A percentile compares a stretch with the other conserved stretches of the same genome.
Evolutionary conservation across 179 eudicot species (phyloP).

Genomic region (Beta macrorhiza): DNA sequence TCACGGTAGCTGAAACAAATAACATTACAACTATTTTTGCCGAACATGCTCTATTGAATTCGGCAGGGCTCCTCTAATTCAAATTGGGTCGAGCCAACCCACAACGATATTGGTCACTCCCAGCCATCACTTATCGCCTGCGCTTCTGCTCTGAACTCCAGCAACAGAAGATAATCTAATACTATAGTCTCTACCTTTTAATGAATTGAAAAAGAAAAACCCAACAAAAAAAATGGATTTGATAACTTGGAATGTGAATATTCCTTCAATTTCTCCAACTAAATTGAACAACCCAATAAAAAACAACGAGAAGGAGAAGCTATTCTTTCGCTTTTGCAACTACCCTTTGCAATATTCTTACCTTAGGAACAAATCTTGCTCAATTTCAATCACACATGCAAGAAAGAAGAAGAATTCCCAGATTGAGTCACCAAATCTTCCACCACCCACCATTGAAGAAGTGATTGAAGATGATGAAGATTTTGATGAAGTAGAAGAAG

Average conservation of each 20-base stretch:
- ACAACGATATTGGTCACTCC: too few species aligned
- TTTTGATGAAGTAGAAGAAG: constrained; percentile 25
- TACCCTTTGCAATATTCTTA: constrained; percentile 23
- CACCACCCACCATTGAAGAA: constrained; percentile 48
- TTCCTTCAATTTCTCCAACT: neutral
- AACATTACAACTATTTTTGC: too few species aligned
- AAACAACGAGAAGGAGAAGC: neutral
- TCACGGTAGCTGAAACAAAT: too few species aligned
- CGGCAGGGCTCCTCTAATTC: too few species aligned
- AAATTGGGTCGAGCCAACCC: too few species aligned
- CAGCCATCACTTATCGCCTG: too few species aligned
- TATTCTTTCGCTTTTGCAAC: constrained; percentile 3
- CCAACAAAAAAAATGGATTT: constrained; percentile 23
- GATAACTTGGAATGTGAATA: constrained; percentile 16
- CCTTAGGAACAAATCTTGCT: constrained; percentile 1
- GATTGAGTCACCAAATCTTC: constrained; percentile 33
- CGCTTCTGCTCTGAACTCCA: too few species aligned
- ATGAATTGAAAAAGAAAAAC: too few species aligned
- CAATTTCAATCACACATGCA: constrained; percentile 33
- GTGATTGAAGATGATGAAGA: constrained; percentile 35
- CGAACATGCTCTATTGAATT: too few species aligned
- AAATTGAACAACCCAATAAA: constrained; percentile 10
- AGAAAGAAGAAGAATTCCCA: constrained; percentile 42
- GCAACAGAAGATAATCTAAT: too few species aligned
- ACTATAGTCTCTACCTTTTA: too few species aligned